Evolutionary conservation across 129 eudicot genomes (phyloP).

Genomic region (Calendula officinalis): DNA sequence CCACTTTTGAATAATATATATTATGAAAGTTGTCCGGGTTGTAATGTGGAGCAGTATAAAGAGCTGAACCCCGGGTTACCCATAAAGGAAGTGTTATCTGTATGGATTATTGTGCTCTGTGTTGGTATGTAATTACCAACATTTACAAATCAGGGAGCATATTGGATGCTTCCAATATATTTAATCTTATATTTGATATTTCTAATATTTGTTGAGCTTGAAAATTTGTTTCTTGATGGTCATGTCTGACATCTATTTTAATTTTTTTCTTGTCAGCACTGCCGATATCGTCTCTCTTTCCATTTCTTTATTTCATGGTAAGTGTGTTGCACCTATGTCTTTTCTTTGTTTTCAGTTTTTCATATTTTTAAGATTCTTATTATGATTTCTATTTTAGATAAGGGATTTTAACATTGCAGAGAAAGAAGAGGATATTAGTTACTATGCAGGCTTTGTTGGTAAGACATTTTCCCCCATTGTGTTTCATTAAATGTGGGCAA

Average conservation of each 20-base stretch:
- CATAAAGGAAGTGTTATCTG: constrained; percentile 41
- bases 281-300: constrained; percentile 85
- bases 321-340: constrained; percentile 15
- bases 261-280: constrained; percentile 51
- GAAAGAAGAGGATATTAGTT: constrained; percentile 77
- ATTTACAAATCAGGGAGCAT: too few relatives aligned
- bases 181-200: neutral
- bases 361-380: neutral
- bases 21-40: constrained; percentile 65
- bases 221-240: neutral
- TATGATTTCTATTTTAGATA: constrained; percentile 41
- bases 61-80: constrained; percentile 51
- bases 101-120: constrained; percentile 63
- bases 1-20: constrained; percentile 45
- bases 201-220: neutral
- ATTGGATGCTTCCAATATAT: too few relatives aligned
- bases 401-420: constrained; percentile 81
- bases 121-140: constrained; percentile 32
- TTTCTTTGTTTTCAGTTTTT: neutral
- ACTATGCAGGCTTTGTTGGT: constrained; percentile 93
- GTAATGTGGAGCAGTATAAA: constrained; percentile 52
- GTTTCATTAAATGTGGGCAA: neutral
- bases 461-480: constrained; percentile 10
- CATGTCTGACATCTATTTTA: constrained; percentile 14
- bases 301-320: constrained; percentile 91